A percentile compares a stretch with the other conserved stretches of the same genome.
These are phyloP conservation scores for Lagenidium giganteum DNA, from an alignment of 352 stramenopile genomes.

Conservation along the genomic window DNA sequence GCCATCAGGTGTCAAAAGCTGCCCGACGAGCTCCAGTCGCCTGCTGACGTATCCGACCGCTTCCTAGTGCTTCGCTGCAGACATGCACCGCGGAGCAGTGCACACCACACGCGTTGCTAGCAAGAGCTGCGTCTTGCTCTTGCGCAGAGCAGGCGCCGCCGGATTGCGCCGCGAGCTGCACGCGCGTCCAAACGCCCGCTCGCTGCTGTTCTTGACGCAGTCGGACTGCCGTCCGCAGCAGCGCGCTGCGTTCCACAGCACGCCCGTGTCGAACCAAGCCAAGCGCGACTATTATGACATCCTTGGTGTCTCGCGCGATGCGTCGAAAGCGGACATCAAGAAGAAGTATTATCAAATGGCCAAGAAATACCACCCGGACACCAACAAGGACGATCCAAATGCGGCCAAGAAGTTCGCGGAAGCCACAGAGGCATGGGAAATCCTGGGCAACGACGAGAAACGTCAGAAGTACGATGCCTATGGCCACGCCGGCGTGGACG, in stretches of 20 bases:
- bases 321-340: constrained; percentile 93
- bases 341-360: constrained; percentile 95
- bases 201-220: background rate
- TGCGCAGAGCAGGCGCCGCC: constrained; percentile 9
- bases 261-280: constrained; percentile 27
- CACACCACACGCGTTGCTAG: too few relatives aligned
- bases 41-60: too few relatives aligned
- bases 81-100: too few relatives aligned
- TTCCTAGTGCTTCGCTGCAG: too few relatives aligned
- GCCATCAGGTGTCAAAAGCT: too few relatives aligned
- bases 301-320: constrained; percentile 76
- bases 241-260: constrained; percentile 42
- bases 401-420: constrained; percentile 88
- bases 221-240: background rate
- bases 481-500: constrained; percentile 92
- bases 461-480: constrained; percentile 90
- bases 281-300: constrained; percentile 96
- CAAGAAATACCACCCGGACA: constrained; percentile 96
- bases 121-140: constrained; percentile 10
- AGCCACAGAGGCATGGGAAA: constrained; percentile 89
- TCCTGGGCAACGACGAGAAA: constrained; percentile 88
- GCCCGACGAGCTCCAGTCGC: too few relatives aligned
- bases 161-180: constrained; percentile 8
- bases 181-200: constrained; percentile 10
- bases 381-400: constrained; percentile 89